Evolutionary conservation across 73 alveolate genomes (phyloP).

Genomic region (Strombidium stylifer): DNA sequence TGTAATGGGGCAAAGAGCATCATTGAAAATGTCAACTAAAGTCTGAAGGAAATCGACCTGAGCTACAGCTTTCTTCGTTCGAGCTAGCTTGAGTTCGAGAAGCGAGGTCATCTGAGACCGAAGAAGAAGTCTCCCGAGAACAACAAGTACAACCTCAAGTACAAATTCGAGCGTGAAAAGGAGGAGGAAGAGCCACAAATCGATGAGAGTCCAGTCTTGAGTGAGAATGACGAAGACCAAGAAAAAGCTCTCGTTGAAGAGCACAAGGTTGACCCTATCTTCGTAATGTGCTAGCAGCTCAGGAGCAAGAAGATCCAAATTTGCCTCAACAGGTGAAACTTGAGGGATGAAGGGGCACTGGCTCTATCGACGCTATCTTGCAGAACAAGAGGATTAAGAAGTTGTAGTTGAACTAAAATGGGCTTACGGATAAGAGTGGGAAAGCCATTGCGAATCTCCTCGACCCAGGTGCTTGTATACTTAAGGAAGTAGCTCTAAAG

Average conservation of each 20-base stretch:
- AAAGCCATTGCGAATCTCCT: background rate
- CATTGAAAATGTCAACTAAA: conserved; percentile 1
- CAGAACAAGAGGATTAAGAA: background rate
- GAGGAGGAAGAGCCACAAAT: too few relatives aligned
- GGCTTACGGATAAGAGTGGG: conserved; percentile 12
- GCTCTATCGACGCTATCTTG: background rate
- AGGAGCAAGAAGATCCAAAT: background rate
- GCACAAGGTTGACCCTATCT: too few relatives aligned
- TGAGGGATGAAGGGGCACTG: background rate
- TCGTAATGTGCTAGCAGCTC: background rate
- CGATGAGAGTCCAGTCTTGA: too few relatives aligned
- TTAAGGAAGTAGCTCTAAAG: conserved; percentile 20
- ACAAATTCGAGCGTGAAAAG: background rate
- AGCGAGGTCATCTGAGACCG: too few relatives aligned
- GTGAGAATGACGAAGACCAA: too few relatives aligned
- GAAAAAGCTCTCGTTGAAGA: too few relatives aligned
- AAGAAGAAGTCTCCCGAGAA: background rate
- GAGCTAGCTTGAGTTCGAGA: too few relatives aligned
- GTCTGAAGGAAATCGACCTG: conserved; percentile 7
- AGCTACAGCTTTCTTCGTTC: background rate
- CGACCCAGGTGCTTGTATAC: background rate
- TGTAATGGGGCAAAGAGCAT: conserved; percentile 13
- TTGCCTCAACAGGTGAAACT: background rate
- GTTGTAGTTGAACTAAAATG: conserved; percentile 7
- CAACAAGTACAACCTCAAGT: background rate